Evolutionary conservation across 2,329 filamentous ascomycete species (phyloP).

Genomic region (Colletotrichum kahawae): DNA sequence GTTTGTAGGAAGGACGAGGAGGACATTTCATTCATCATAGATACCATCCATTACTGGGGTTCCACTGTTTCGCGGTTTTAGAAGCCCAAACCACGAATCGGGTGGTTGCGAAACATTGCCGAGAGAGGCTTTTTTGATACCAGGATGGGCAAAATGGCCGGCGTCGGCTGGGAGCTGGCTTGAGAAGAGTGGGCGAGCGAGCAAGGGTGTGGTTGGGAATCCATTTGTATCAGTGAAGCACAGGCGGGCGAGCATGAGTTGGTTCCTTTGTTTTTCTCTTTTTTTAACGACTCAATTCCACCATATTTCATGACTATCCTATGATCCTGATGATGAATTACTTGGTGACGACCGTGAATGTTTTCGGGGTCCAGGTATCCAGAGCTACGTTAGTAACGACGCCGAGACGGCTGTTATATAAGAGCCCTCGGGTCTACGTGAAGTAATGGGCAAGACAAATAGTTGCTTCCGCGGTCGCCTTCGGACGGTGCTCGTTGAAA

Average conservation of each 20-base stretch:
- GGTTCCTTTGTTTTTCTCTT: neutral
- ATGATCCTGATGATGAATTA: too few relatives aligned
- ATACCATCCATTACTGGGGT: constrained; percentile 17
- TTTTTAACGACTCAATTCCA: neutral
- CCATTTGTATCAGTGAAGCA: neutral
- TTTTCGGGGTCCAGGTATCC: too few relatives aligned
- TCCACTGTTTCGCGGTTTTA: neutral
- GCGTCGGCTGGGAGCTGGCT: constrained; percentile 14
- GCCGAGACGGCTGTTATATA: neutral
- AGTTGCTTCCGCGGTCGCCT: too few relatives aligned
- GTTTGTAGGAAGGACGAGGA: neutral
- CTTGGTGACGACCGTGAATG: too few relatives aligned
- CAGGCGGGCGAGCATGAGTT: neutral
- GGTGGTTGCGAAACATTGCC: neutral
- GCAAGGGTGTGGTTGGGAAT: neutral
- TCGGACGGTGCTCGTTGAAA: too few relatives aligned
- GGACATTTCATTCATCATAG: constrained; percentile 6
- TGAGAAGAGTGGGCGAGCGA: neutral
- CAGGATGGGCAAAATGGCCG: constrained; percentile 9
- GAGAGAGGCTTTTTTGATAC: constrained; percentile 9
- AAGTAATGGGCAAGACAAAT: neutral
- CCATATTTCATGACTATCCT: neutral
- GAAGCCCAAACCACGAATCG: neutral
- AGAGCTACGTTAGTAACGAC: too few relatives aligned
- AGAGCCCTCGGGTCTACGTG: neutral